phyloP scores from a whole-genome alignment of 805 yeast genomes.

The Ogataea minuta region DNA sequence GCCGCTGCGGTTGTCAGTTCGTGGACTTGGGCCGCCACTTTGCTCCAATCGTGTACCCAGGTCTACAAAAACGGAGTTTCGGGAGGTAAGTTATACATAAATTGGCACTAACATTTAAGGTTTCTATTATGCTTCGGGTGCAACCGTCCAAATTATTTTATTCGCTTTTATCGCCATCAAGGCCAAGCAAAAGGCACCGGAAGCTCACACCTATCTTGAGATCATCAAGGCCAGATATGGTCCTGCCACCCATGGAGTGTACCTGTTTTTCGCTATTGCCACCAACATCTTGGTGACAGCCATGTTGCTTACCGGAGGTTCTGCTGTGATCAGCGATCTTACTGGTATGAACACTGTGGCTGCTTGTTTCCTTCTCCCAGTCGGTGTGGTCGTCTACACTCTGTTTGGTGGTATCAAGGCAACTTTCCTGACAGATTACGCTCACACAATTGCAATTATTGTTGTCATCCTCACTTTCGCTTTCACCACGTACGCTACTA shows the following conservation, averaged over 20 bases:
- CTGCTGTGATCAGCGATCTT: slow-evolving; percentile 74
- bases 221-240: slow-evolving; percentile 83
- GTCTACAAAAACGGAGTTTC: slow-evolving; percentile 75
- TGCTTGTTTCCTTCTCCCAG: slow-evolving; percentile 76
- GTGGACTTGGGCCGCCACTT: slow-evolving; percentile 93
- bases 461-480: slow-evolving; percentile 79
- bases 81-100: slow-evolving; percentile 39
- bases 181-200: slow-evolving; percentile 86
- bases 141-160: slow-evolving; percentile 80
- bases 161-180: slow-evolving; percentile 87
- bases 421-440: slow-evolving; percentile 75
- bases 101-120: slow-evolving; percentile 8
- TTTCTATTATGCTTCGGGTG: slow-evolving; percentile 83
- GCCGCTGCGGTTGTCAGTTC: slow-evolving; percentile 89
- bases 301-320: slow-evolving; percentile 88
- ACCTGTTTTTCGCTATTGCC: slow-evolving; percentile 76
- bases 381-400: slow-evolving; percentile 74
- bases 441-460: slow-evolving; percentile 77
- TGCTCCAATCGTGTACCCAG: slow-evolving; percentile 72
- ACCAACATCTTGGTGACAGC: slow-evolving; percentile 90
- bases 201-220: slow-evolving; percentile 88
- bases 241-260: slow-evolving; percentile 63
- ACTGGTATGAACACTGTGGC: slow-evolving; percentile 82
- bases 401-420: slow-evolving; percentile 82
- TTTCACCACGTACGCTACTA: slow-evolving; percentile 74